These are phyloP conservation scores for Fusarium sacchari DNA, from an alignment of 2,329 filamentous ascomycete genomes.

Conservation along the genomic window DNA sequence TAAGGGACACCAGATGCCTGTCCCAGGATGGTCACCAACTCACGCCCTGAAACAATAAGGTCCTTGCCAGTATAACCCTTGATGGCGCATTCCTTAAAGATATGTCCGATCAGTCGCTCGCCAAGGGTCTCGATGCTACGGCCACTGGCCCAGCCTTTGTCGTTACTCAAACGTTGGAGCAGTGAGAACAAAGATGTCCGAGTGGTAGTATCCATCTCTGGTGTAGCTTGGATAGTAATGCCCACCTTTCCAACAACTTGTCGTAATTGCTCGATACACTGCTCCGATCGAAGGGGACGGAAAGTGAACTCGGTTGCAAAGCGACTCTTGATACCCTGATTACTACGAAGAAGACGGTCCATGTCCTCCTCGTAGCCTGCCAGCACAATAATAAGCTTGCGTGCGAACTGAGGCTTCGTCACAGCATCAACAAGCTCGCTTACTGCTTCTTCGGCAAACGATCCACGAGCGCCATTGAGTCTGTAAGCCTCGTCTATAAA, in stretches of 20 bases:
- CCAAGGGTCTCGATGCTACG: conserved; percentile 68
- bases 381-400: conserved; percentile 72
- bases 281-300: conserved; percentile 53
- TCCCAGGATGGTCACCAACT: conserved; percentile 44
- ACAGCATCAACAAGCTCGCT: conserved; percentile 62
- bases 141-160: conserved; percentile 69
- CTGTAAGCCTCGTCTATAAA: conserved; percentile 79
- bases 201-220: conserved; percentile 37
- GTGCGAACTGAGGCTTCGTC: conserved; percentile 64
- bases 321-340: conserved; percentile 70
- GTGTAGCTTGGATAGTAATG: conserved; percentile 43
- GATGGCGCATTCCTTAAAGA: conserved; percentile 50
- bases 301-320: conserved; percentile 73
- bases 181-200: conserved; percentile 44
- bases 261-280: conserved; percentile 59
- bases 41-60: conserved; percentile 43
- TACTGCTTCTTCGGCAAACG: conserved; percentile 65
- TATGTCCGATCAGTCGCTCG: conserved; percentile 59
- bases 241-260: conserved; percentile 47
- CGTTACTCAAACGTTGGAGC: conserved; percentile 55
- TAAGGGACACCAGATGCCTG: conserved; percentile 43
- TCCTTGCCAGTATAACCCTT: conserved; percentile 45
- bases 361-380: conserved; percentile 76
- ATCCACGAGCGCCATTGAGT: conserved; percentile 60
- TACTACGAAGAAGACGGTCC: conserved; percentile 68